Evolutionary conservation across 306 rosid species (phyloP).

Genomic region (Acacia confusa): DNA sequence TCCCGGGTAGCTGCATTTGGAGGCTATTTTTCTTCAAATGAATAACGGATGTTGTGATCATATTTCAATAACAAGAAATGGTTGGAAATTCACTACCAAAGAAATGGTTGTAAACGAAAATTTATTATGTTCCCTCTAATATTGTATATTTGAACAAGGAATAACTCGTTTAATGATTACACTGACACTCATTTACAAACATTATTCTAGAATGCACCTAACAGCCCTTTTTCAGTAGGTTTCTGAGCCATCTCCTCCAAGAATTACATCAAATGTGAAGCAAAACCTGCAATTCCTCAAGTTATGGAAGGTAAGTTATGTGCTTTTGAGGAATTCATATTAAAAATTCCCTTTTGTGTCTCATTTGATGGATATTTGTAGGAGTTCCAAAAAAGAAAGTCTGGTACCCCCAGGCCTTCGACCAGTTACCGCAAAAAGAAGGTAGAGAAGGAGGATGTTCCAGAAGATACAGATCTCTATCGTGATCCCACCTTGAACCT

Average conservation of each 20-base stretch:
- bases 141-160: not conserved
- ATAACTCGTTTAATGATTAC: not conserved
- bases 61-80: too few species aligned
- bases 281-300: constrained; percentile 80
- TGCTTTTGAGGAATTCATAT: not conserved
- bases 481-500: constrained; percentile 77
- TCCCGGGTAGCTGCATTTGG: not conserved
- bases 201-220: not conserved
- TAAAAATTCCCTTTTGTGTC: not conserved
- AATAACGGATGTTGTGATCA: not conserved
- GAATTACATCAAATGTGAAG: constrained; percentile 86
- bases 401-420: constrained; percentile 64
- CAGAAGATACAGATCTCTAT: constrained; percentile 48
- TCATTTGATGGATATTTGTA: constrained; percentile 35
- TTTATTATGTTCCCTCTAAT: not conserved
- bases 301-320: constrained; percentile 65
- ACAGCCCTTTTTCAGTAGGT: constrained; percentile 41
- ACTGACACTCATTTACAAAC: not conserved
- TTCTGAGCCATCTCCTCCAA: constrained; percentile 59
- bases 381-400: constrained; percentile 73
- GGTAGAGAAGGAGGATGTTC: constrained; percentile 60
- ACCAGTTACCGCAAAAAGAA: constrained; percentile 88
- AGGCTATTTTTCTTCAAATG: not conserved
- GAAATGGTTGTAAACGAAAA: not conserved
- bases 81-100: too few species aligned